Conservation (phyloP, 768 basidiomycete genomes). For the Hygrophoropsis aurantiaca region DNA sequence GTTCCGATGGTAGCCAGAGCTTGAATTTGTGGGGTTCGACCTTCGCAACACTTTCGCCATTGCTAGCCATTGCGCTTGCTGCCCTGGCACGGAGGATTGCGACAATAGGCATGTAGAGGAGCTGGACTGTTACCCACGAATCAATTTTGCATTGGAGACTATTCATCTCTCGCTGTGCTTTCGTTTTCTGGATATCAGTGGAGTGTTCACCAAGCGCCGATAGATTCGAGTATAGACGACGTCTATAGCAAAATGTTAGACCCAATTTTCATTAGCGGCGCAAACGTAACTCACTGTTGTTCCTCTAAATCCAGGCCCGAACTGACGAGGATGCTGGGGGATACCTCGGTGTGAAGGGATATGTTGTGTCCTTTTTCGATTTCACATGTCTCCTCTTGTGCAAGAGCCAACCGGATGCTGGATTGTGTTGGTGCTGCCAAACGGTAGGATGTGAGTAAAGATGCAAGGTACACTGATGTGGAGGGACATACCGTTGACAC, state of each 20-base stretch:
- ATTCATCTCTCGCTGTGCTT: not conserved
- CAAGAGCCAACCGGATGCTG: conserved; percentile 5
- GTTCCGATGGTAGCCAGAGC: not conserved
- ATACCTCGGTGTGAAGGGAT: not conserved
- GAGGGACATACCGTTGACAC: not conserved
- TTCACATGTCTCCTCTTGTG: conserved; percentile 1
- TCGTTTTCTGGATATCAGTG: conserved; percentile 1
- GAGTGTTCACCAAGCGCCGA: not conserved
- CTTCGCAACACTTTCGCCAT: too few relatives aligned
- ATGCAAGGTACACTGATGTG: too few relatives aligned
- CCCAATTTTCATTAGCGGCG: too few relatives aligned
- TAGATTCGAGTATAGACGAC: not conserved
- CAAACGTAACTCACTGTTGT: not conserved
- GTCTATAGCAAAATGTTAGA: not conserved
- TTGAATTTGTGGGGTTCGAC: not conserved
- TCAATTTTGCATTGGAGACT: not conserved
- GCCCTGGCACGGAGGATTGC: too few relatives aligned
- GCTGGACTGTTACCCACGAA: not conserved
- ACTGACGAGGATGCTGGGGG: too few relatives aligned
- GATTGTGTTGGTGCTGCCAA: not conserved
- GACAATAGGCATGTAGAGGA: conserved; percentile 2
- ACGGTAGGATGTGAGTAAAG: too few relatives aligned
- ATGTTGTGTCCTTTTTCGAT: not conserved
- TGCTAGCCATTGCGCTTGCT: too few relatives aligned
- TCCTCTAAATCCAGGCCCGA: not conserved